Evolutionary conservation across 306 rosid genomes (phyloP), one percentile per base, ranked within the genome.

Genomic region (Casuarina equisetifolia): DNA sequence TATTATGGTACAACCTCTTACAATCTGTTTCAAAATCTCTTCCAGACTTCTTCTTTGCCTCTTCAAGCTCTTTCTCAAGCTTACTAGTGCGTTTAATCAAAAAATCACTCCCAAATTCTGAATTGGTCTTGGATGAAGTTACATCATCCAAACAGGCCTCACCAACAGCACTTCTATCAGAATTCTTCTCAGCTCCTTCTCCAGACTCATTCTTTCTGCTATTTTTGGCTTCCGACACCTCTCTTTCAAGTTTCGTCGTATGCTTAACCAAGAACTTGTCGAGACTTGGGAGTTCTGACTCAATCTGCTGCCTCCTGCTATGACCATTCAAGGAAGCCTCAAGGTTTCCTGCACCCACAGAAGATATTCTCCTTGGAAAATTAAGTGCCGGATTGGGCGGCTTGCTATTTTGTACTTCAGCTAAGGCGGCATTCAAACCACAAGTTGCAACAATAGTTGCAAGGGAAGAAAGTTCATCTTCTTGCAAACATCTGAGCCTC

Each of bases 371-470:
- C 84, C 85, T 79, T 48, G 81, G 78, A 73, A 79, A 74, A 54
- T 76, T 78, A 51, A 61, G 76, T 39, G 81, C 75, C 15, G 78
- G 67, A 77, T 84, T 59, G 58, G 86, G 88, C 73, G 48, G 86
- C 83, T 87, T 92, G 78, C 80, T 82, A 76, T 70, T 89, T 83
- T 87, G 86, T 38, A 86, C 88, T 84, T 92, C 91, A 75, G 86
- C 88, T 82, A 95, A 88, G 84, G 90, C 97, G 58, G 99, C 97
- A 79, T 84, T 95, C 77, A 92, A 78, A 81, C 99, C 97, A 79
- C 88, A 91, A 73, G 97, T 92, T 78, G 97, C 99, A 73, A 95
- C 97, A 76, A 92, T 91, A 51, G 96, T 92, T 77, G 96, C 97
- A 51, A 95, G 93, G 74, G 99, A 91, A 79, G 97, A 91, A 81